phyloP scores from a whole-genome alignment of 352 stramenopile genomes.

The Phytophthora constricta region DNA sequence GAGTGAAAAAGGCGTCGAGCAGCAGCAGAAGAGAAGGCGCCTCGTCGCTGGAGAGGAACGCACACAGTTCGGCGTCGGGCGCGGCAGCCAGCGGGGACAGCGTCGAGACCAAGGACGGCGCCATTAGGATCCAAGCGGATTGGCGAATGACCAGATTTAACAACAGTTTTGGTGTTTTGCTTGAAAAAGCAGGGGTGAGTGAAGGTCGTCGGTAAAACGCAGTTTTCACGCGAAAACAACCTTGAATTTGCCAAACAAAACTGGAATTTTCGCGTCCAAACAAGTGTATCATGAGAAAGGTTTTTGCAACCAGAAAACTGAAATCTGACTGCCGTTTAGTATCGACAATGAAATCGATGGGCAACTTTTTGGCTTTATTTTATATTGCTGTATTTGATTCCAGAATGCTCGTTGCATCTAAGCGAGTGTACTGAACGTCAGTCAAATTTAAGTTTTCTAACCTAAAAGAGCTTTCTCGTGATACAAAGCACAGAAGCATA shows the following conservation, averaged over 20 bases:
- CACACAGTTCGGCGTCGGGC: constrained; percentile 18
- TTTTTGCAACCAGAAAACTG: not conserved
- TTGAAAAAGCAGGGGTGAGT: too few species aligned
- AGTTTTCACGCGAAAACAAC: too few species aligned
- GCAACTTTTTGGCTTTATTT: too few species aligned
- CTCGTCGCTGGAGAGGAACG: not conserved
- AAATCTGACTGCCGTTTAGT: not conserved
- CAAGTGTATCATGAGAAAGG: not conserved
- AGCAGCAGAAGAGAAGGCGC: constrained; percentile 16
- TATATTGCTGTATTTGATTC: too few species aligned
- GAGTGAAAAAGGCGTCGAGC: constrained; percentile 49
- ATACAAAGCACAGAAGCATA: too few species aligned
- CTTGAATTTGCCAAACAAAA: not conserved
- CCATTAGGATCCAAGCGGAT: not conserved
- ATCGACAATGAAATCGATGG: not conserved
- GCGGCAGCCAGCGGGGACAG: constrained; percentile 8
- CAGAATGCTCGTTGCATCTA: too few species aligned
- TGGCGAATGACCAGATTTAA: not conserved
- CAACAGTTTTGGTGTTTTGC: too few species aligned
- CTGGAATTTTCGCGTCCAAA: not conserved
- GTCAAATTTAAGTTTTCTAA: too few species aligned
- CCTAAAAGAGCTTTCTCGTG: too few species aligned
- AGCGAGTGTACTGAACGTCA: too few species aligned
- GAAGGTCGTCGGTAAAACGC: too few species aligned
- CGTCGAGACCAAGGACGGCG: not conserved